A percentile compares a stretch with the other conserved stretches of the same genome.
Evolutionary conservation across 139 green algal genomes (phyloP).

Genomic region (Chlorella sp.): DNA sequence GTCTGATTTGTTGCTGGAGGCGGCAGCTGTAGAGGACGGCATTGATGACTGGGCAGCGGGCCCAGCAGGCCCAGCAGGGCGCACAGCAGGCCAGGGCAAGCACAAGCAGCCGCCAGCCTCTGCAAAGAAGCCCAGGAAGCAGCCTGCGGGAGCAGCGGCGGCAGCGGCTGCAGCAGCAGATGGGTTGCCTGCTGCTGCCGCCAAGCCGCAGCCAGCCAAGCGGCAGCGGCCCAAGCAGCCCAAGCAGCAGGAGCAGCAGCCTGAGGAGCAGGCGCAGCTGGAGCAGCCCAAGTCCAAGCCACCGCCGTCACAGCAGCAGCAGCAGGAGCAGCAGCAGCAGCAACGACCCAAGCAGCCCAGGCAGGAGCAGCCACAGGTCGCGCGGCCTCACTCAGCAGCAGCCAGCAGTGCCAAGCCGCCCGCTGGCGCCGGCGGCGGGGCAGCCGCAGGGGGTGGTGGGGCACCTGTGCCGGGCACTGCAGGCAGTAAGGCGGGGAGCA

Average conservation of each 20-base stretch:
- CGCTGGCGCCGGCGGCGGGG: too few species aligned
- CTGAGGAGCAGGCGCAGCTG: background rate
- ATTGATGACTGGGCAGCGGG: background rate
- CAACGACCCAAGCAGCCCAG: background rate
- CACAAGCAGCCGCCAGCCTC: background rate
- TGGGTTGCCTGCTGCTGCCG: background rate
- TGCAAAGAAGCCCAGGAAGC: background rate
- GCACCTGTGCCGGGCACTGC: too few species aligned
- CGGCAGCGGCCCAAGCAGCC: background rate
- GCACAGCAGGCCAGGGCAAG: background rate
- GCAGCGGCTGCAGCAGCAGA: background rate
- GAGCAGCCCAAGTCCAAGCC: background rate
- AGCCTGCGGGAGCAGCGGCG: background rate
- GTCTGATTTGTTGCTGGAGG: slow-evolving; percentile 14
- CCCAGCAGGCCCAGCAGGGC: background rate
- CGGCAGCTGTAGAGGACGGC: background rate
- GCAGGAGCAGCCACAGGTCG: background rate
- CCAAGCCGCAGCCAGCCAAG: background rate
- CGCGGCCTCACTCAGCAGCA: too few species aligned
- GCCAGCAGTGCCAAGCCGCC: too few species aligned
- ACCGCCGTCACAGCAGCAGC: background rate
- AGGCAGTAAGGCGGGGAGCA: too few species aligned
- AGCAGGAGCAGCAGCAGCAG: background rate
- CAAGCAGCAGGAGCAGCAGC: background rate
- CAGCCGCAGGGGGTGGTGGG: too few species aligned